Evolutionary conservation across 2,329 filamentous ascomycete genomes (phyloP), one percentile per base, ranked within the genome.

Genomic region (Cladosporium phlei): DNA sequence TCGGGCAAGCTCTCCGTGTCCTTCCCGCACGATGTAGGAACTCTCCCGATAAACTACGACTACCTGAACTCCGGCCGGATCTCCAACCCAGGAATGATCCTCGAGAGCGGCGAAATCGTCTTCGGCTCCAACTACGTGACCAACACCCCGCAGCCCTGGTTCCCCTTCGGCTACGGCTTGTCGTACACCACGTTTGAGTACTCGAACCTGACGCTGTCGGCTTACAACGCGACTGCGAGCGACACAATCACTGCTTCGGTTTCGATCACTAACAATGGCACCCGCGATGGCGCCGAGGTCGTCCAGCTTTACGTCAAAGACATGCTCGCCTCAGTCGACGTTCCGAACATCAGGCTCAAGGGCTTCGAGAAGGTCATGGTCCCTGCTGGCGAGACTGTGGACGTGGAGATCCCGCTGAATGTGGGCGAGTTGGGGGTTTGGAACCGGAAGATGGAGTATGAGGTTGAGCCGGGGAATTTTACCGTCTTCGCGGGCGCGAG

Each of bases 81-180:
- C 17, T 71, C 72, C 5, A 74, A 80, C 30, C 71, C 78, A 0
- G 82, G 83, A 0, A 64, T 66, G 1, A 65, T 73, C 1, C 68
- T 75, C 45, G 62, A 69, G 2, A 81, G 86, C 49, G 81, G 81
- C 2, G 81, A 77, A 0, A 62, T 86, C 38, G 66, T 73, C 3
- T 86, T 85, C 54, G 82, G 82, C 1, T 77, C 75, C 57, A 77
- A 78, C 55, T 86, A 86, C 57, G 81, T 84, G 7, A 70, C 86
- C 12, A 71, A 75, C 34, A 76, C 69, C 3, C 80, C 82, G 0
- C 67, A 73, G 7, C 80, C 82, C 0, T 71, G 85, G 0, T 88
- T 90, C 66, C 77, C 83, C 47, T 94, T 94, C 61, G 85, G 85
- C 9, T 82, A 88, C 60, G 85, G 88, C 2, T 73, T 93, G 1